Percentiles rank a stretch among this genome's conserved stretches.
Conservation (phyloP, 108 stramenopile genomes). For the Cyclotella cryptica region DNA sequence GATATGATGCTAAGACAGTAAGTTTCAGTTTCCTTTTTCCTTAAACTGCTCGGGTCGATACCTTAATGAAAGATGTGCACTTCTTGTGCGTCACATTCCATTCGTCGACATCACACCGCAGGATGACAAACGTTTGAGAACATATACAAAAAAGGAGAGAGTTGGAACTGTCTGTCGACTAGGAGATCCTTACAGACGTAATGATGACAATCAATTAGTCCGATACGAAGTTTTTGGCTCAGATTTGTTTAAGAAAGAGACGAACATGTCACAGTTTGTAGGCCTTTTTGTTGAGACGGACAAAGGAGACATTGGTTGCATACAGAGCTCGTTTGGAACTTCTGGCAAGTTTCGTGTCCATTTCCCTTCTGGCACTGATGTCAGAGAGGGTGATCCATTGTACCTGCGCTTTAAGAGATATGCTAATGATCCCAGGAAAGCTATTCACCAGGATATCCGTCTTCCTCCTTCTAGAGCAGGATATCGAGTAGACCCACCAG, state of each 20-base stretch:
- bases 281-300: slow-evolving; percentile 85
- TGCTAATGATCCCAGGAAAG: slow-evolving; percentile 79
- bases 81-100: neutral
- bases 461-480: slow-evolving; percentile 72
- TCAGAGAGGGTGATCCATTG: slow-evolving; percentile 73
- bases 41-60: neutral
- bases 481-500: slow-evolving; percentile 63
- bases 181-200: slow-evolving; percentile 81
- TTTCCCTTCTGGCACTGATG: slow-evolving; percentile 84
- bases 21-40: neutral
- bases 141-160: slow-evolving; percentile 85
- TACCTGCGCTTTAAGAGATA: slow-evolving; percentile 85
- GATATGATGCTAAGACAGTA: slow-evolving; percentile 52
- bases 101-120: neutral
- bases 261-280: slow-evolving; percentile 87
- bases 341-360: slow-evolving; percentile 90
- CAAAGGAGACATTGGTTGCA: slow-evolving; percentile 78
- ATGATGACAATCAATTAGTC: slow-evolving; percentile 75
- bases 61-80: neutral
- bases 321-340: slow-evolving; percentile 91
- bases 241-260: slow-evolving; percentile 91
- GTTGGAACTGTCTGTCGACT: slow-evolving; percentile 65
- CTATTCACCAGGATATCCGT: slow-evolving; percentile 80
- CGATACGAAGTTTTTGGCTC: slow-evolving; percentile 88
- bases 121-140: slow-evolving; percentile 58